A percentile compares a stretch with the other conserved stretches of the same genome.
Evolutionary conservation across 1,284 basidiomycete genomes (phyloP).

Genomic region (Heterobasidion irregulare): DNA sequence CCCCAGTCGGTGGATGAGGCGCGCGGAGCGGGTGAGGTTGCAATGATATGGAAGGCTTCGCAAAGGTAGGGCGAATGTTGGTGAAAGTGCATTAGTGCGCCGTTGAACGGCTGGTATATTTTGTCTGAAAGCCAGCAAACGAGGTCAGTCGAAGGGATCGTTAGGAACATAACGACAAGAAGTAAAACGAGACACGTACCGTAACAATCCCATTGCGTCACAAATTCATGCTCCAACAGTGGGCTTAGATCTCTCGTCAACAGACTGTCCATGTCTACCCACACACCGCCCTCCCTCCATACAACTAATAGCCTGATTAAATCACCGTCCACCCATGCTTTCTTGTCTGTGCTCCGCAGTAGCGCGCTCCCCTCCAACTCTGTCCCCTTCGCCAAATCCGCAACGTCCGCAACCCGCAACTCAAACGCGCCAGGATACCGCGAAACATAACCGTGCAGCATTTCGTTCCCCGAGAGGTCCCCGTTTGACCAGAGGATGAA

Average conservation of each 20-base stretch:
- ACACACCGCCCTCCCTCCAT: constrained; percentile 87
- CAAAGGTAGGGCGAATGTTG: constrained; percentile 88
- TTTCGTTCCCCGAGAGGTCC: constrained; percentile 49
- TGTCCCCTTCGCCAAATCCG: constrained; percentile 64
- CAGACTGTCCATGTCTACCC: constrained; percentile 94
- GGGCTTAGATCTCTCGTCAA: constrained; percentile 78
- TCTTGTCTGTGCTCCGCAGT: constrained; percentile 55
- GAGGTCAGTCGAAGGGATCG: background rate
- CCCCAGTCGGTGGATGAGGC: constrained; percentile 88
- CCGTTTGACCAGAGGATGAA: constrained; percentile 88
- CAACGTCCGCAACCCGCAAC: constrained; percentile 61
- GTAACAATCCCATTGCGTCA: constrained; percentile 95
- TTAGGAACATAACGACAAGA: background rate
- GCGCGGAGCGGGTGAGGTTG: constrained; percentile 61
- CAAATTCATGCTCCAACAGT: constrained; percentile 85
- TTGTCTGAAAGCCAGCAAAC: constrained; percentile 49
- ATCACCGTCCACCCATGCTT: constrained; percentile 93
- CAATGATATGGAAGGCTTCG: constrained; percentile 89
- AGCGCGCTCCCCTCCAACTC: constrained; percentile 57
- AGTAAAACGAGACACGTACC: constrained; percentile 39
- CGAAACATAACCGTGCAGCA: constrained; percentile 53
- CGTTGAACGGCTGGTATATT: constrained; percentile 80
- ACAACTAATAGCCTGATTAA: constrained; percentile 76
- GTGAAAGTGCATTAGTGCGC: constrained; percentile 88
- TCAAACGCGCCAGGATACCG: constrained; percentile 66